Base-by-base conservation (phyloP, 768 basidiomycete genomes). In the Fistulinella prunicolor region DNA sequence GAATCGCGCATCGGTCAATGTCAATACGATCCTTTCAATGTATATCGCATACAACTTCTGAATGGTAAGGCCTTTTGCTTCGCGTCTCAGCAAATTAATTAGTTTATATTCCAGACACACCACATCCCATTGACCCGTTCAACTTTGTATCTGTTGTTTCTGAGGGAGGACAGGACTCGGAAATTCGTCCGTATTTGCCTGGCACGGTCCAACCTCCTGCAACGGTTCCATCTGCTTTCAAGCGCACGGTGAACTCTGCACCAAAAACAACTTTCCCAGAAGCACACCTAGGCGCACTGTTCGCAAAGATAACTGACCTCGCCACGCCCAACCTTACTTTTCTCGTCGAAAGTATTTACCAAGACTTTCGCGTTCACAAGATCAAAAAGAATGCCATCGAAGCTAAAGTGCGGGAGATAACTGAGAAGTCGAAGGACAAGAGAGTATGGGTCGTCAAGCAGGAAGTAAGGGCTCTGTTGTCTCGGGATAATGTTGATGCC, bases 301-400 rank as follows among this genome's bases (percentile, higher is more conserved):
- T 89, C 21, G 63, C 76, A n/a, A 85, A 82, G 63, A 83, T 91
- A 38, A 70, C 73, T 3, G 67, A 72, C 20, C 70, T 89, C 17
- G 76, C 81, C 44, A 81, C 85, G 0, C 71, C 77, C 8, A 90
- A 74, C 53, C 71, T 89, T 21, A 75, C 73, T 8, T 76, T 81
- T 46, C 78, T 94, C 23, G 77, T 91, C 0, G 89, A 92, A 50
- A 75, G 80, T 8, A 76, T 92, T 54, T 80, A 83, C 58, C 80
- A 84, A 53, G 85, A 85, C 22, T 71, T 92, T 34, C 79, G 79
- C 26, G 66, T 64, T n/a, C 70, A 85, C 54, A 85, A 83, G 47
- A 78, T 91, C 53, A 90, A 85, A 73, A 93, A 92, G 75, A 86
- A 83, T 42, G 81, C 87, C 4, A 82, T 94, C 38, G 88, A 90